A percentile compares a stretch with the other conserved stretches of the same genome.
Conservation (phyloP, 257 asterid species). For the Solanum pinnatisectum region DNA sequence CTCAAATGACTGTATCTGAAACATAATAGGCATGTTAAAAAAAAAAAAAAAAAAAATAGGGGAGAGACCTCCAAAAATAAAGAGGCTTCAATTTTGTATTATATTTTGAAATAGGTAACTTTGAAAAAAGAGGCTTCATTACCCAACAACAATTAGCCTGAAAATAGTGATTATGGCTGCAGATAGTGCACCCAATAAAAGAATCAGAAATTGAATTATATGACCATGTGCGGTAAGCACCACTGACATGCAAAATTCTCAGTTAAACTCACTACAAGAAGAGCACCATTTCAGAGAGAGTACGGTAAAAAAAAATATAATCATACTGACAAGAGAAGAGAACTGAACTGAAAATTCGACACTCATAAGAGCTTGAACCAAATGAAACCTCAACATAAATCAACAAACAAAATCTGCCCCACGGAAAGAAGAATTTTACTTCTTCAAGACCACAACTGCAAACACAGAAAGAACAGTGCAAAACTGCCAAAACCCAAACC, state of each 20-base stretch:
- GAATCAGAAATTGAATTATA: neutral
- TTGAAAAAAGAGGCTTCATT: neutral
- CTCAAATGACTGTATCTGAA: neutral
- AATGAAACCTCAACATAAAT: neutral
- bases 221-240: neutral
- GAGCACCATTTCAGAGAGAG: neutral
- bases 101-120: neutral
- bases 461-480: neutral
- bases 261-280: neutral
- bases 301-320: too few species aligned
- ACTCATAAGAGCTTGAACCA: neutral
- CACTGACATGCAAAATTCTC: neutral
- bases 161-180: neutral
- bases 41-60: neutral
- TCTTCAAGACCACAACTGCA: neutral
- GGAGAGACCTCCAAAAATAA: neutral
- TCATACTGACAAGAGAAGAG: neutral
- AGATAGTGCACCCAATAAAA: neutral
- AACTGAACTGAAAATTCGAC: neutral
- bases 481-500: neutral
- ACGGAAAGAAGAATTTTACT: neutral
- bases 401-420: neutral
- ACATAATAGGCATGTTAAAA: neutral
- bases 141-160: neutral
- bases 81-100: neutral